Evolutionary conservation across 176 grass and related monocot species (phyloP).

Genomic region (Oryza brachyantha): DNA sequence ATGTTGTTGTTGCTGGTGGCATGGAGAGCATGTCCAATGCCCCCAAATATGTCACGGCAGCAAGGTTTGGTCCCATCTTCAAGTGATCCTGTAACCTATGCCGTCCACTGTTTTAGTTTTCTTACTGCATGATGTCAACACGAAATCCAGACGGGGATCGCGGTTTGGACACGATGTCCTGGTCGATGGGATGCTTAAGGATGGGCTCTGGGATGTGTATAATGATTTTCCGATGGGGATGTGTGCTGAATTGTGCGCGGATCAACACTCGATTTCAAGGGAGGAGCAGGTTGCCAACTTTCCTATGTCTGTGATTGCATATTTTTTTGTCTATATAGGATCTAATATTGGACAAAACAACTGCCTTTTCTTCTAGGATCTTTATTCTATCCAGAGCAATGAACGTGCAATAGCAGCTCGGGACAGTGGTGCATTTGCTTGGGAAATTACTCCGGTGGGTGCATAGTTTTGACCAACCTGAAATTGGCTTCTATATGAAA

Average conservation of each 20-base stretch:
- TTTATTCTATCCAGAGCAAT: conserved; percentile 81
- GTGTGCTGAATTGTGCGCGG: conserved; percentile 81
- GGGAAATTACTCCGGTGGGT: conserved; percentile 83
- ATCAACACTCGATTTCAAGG: conserved; percentile 60
- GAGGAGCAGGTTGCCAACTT: conserved; percentile 64
- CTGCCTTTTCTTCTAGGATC: conserved; percentile 54
- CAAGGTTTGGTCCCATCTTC: conserved; percentile 43
- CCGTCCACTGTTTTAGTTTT: neutral
- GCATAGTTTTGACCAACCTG: neutral
- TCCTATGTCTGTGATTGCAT: neutral
- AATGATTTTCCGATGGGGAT: conserved; percentile 93
- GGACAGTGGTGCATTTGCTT: conserved; percentile 66
- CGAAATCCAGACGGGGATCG: conserved; percentile 65
- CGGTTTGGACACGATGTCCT: conserved; percentile 78
- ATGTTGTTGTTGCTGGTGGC: conserved; percentile 81
- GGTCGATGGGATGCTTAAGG: conserved; percentile 90
- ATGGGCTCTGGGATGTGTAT: conserved; percentile 92
- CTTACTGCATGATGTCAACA: neutral
- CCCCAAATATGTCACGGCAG: conserved; percentile 76
- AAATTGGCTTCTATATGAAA: neutral
- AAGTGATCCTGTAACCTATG: neutral
- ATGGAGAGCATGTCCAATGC: conserved; percentile 99
- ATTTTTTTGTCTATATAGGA: neutral
- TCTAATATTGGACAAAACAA: neutral
- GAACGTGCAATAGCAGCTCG: conserved; percentile 68